Evolutionary conservation across 306 rosid genomes (phyloP).

Genomic region (Citrullus amarus): DNA sequence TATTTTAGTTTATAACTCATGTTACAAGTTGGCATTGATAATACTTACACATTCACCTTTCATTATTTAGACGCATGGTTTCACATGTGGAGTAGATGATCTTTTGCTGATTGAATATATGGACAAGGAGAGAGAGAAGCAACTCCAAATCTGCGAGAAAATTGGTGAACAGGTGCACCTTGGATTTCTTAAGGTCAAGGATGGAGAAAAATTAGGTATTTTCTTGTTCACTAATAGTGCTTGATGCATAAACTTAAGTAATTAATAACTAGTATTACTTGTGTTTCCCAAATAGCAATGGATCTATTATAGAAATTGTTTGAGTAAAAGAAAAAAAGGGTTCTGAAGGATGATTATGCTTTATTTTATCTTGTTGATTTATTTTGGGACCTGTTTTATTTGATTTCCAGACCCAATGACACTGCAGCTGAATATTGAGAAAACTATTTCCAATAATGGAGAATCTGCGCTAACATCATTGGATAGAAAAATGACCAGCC

Average conservation of each 20-base stretch:
- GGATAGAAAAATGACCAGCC: conserved; percentile 78
- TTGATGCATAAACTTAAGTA: background rate
- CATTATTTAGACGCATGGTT: conserved; percentile 63
- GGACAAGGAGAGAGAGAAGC: conserved; percentile 55
- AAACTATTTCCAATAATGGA: conserved; percentile 58
- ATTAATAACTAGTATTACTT: no score
- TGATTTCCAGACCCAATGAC: conserved; percentile 48
- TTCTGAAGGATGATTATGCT: no score
- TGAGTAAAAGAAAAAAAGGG: no score
- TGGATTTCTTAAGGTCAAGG: conserved; percentile 47
- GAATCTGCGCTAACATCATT: conserved; percentile 74
- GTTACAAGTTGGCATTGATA: background rate
- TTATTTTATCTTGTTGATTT: no score
- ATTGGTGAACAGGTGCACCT: conserved; percentile 71
- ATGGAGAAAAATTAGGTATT: conserved; percentile 47
- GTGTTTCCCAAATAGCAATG: no score
- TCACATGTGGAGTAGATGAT: conserved; percentile 93
- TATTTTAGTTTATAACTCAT: background rate
- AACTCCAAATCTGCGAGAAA: conserved; percentile 64
- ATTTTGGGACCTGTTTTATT: background rate
- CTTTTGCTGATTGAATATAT: conserved; percentile 49
- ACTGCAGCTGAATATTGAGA: conserved; percentile 62
- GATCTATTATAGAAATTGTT: no score
- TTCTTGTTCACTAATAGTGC: background rate
- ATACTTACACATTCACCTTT: background rate